Percentiles rank a stretch among this genome's conserved stretches.
These are phyloP conservation scores for Gigaspora rosea DNA, from an alignment of 192 early-diverging fungal genomes.

Conservation along the genomic window DNA sequence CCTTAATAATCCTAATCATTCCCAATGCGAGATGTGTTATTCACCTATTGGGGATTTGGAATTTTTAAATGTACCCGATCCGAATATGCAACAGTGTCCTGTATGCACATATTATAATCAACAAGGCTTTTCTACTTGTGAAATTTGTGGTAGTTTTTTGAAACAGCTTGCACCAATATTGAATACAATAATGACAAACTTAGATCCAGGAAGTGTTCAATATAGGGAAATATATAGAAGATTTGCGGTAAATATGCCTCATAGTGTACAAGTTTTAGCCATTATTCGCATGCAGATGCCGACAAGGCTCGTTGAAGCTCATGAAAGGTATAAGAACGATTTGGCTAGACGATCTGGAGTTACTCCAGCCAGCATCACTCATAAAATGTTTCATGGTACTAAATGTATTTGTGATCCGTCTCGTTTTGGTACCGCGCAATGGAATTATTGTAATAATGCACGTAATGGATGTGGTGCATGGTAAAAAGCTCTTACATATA, in stretches of 20 bases:
- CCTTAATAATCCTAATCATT: not conserved
- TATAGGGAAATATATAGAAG: not conserved
- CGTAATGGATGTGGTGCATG: not conserved
- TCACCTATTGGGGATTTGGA: not conserved
- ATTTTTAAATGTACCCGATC: not conserved
- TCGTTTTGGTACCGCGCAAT: not conserved
- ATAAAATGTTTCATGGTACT: constrained; percentile 14
- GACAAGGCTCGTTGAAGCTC: constrained; percentile 5
- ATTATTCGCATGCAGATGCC: constrained; percentile 1
- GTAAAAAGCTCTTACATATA: not conserved
- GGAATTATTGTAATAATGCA: not conserved
- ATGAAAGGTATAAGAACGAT: constrained; percentile 8
- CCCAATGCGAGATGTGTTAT: constrained; percentile 21
- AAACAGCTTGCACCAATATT: not conserved
- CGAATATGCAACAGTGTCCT: not conserved
- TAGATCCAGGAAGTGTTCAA: not conserved
- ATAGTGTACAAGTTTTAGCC: not conserved
- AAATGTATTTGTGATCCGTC: not conserved
- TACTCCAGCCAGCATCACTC: not conserved
- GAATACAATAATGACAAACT: not conserved
- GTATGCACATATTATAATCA: not conserved
- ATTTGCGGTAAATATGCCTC: not conserved
- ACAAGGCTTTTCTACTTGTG: not conserved
- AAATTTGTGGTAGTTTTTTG: not conserved
- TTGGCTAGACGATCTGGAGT: not conserved